Evolutionary conservation across 345 rosid species (phyloP), one percentile per base, ranked within the genome.

Genomic region (Arabidopsis suecica): DNA sequence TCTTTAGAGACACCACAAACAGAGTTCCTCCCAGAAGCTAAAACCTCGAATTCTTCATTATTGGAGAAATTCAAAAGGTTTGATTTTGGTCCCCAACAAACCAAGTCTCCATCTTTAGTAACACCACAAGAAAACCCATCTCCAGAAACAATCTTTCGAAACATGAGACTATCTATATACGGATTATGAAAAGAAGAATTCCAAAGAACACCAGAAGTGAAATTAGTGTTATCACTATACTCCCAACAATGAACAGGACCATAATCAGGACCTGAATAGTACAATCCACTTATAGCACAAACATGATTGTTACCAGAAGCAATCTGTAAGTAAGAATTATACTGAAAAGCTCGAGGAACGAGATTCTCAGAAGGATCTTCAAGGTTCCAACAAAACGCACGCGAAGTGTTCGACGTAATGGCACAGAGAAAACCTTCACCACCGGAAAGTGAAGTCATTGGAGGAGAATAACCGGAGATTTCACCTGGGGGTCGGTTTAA

Each of bases 341-440:
- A 75, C 75, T 42, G 79, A 83, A 78, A 82, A 44, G 85, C 61
- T 55, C 33, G 28, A 30, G 97, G 97, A 50, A 92, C 92, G 54
- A 95, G 92, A 81, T 88, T 83, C 14, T 14, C 16, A 56, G 88
- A 84, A 10, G 86, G 72, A 69, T 79, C 77, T 42, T 66, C 14
- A 40, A 80, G 77, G 78, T 84, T 85, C 96, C 96, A 95, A 74
- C 97, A 90, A 30, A 82, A 90, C 0, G 88, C 87, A 37, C 76
- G 89, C 2, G 97, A 94, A n/a, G 79, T 86, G 83, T 88, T 94
- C 1, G 93, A 83, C 58, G 89, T 69, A 72, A 94, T 85, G 68
- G 96, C 96, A 73, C 99, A 94, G 12, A 94, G 84, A 83, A 94
- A 85, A 2, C 89, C 97, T 55, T 90, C 92, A 0, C 98, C 98